These are phyloP conservation scores for Trichaptum fuscoviolaceum DNA, from an alignment of 768 basidiomycete genomes.

Conservation along the genomic window DNA sequence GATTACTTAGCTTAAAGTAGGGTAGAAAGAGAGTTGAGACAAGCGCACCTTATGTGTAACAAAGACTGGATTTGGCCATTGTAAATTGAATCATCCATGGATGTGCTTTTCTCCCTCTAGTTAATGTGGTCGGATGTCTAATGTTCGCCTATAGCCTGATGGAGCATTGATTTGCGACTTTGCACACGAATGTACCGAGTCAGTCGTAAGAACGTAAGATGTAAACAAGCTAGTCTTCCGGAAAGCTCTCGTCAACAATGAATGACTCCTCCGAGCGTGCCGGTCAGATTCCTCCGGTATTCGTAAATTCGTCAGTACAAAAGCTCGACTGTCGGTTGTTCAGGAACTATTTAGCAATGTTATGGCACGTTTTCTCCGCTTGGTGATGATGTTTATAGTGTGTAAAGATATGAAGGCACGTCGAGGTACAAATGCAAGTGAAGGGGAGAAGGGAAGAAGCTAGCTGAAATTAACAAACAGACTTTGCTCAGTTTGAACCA, in stretches of 20 bases:
- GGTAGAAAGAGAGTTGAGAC: not conserved
- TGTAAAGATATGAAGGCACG: not conserved
- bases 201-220: not conserved
- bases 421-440: not conserved
- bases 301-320: not conserved
- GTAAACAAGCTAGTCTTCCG: not conserved
- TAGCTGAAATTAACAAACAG: not conserved
- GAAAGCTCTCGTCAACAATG: not conserved
- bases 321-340: not conserved
- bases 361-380: too few species aligned
- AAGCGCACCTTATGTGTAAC: not conserved
- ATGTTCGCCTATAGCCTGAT: not conserved
- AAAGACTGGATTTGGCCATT: not conserved
- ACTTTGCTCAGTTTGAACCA: not conserved
- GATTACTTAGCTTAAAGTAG: not conserved
- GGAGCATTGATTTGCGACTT: not conserved
- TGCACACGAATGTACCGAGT: not conserved
- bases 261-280: not conserved
- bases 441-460: not conserved
- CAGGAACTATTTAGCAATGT: not conserved
- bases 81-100: not conserved
- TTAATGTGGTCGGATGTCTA: not conserved
- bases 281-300: not conserved
- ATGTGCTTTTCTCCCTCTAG: not conserved
- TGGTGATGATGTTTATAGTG: not conserved